A percentile compares a stretch with the other conserved stretches of the same genome.
Evolutionary conservation across 352 stramenopile species (phyloP).

Genomic region (Pythium volutum): DNA sequence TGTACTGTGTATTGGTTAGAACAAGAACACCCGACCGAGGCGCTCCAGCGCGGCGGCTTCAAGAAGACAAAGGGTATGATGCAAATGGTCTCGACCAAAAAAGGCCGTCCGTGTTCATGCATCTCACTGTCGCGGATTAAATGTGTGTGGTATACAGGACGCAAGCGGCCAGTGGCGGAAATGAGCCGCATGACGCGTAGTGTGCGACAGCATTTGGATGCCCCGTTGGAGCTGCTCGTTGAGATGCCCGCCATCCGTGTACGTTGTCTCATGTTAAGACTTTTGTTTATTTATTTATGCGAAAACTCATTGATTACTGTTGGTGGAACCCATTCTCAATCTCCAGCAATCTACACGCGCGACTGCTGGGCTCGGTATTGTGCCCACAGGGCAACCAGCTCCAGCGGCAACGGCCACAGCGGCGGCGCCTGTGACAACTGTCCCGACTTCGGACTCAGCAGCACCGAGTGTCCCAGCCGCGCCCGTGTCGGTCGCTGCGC

Average conservation of each 20-base stretch:
- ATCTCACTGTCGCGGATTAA: not conserved
- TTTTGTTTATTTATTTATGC: not conserved
- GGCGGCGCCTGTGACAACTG: too few relatives aligned
- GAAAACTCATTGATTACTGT: not conserved
- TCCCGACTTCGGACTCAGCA: not conserved
- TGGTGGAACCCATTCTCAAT: not conserved
- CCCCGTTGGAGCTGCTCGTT: constrained; percentile 63
- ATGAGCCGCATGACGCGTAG: constrained; percentile 71
- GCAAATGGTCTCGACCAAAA: not conserved
- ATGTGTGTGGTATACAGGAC: constrained; percentile 30
- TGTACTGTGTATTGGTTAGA: constrained; percentile 21
- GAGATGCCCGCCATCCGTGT: constrained; percentile 51
- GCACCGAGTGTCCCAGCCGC: not conserved
- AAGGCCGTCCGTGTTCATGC: not conserved
- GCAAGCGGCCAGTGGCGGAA: constrained; percentile 56
- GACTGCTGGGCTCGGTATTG: constrained; percentile 2
- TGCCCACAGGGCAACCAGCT: not conserved
- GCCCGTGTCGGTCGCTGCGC: not conserved
- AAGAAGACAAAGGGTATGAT: constrained; percentile 74
- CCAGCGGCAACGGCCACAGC: too few relatives aligned
- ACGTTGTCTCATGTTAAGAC: constrained; percentile 16
- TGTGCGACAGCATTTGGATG: constrained; percentile 73
- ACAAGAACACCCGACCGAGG: constrained; percentile 48
- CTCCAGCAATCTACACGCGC: constrained; percentile 10
- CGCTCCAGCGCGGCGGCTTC: constrained; percentile 53